phyloP scores from a whole-genome alignment of 2,329 filamentous ascomycete species.

The Raffaelea arxii region DNA sequence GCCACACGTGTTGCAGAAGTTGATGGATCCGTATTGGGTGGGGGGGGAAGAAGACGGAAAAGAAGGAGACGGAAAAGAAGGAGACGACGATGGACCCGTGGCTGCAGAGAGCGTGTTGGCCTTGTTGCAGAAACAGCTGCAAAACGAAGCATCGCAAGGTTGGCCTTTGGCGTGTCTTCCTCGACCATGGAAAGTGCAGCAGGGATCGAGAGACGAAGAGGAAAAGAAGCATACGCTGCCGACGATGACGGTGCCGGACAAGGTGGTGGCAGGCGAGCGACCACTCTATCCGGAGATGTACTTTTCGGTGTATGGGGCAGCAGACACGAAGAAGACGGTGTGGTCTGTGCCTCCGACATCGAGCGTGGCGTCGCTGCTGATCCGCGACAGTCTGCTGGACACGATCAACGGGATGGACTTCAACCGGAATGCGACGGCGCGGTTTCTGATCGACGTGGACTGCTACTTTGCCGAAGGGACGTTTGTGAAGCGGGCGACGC shows the following conservation, averaged over 20 bases:
- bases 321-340: constrained; percentile 3
- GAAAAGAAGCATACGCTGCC: constrained; percentile 68
- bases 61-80: neutral
- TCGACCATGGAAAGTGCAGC: constrained; percentile 58
- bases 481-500: constrained; percentile 87
- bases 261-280: constrained; percentile 62
- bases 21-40: constrained; percentile 75
- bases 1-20: constrained; percentile 70
- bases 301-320: constrained; percentile 67
- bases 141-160: constrained; percentile 59
- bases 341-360: constrained; percentile 67
- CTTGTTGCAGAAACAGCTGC: constrained; percentile 77
- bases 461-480: constrained; percentile 86
- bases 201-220: constrained; percentile 47
- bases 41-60: neutral
- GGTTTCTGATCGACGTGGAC: constrained; percentile 86
- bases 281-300: constrained; percentile 87
- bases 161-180: constrained; percentile 67
- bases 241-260: constrained; percentile 61
- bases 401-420: constrained; percentile 92
- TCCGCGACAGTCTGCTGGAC: constrained; percentile 79
- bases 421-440: constrained; percentile 79
- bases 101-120: constrained; percentile 62
- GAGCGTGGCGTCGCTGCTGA: constrained; percentile 68
- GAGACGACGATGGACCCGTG: constrained; percentile 35